These are phyloP conservation scores for Termitomyces heimii DNA, from an alignment of 768 basidiomycete species.

Conservation along the genomic window DNA sequence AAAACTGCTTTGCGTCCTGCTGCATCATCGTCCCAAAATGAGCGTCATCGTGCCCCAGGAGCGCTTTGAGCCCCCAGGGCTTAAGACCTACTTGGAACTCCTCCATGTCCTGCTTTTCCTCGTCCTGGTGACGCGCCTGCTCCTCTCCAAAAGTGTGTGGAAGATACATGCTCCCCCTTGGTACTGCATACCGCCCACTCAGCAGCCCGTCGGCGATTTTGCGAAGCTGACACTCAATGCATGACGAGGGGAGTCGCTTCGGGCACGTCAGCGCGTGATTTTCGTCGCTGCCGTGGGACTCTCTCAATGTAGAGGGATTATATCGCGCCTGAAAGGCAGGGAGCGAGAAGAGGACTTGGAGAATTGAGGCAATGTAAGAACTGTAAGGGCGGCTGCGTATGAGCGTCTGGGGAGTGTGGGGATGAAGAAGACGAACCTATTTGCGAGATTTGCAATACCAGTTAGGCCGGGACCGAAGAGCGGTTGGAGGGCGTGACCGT, in stretches of 20 bases:
- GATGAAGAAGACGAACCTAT: slow-evolving; percentile 39
- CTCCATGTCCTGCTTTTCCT: slow-evolving; percentile 28
- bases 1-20: slow-evolving; percentile 89
- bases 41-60: slow-evolving; percentile 79
- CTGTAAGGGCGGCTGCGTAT: slow-evolving; percentile 28
- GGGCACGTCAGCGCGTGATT: slow-evolving; percentile 58
- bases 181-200: slow-evolving; percentile 83
- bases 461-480: slow-evolving; percentile 87
- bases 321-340: slow-evolving; percentile 74
- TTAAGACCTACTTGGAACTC: slow-evolving; percentile 82
- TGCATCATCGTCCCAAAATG: slow-evolving; percentile 97
- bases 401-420: background rate
- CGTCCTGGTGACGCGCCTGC: slow-evolving; percentile 20
- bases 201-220: slow-evolving; percentile 91
- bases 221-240: slow-evolving; percentile 90
- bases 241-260: slow-evolving; percentile 67
- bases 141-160: background rate
- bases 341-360: slow-evolving; percentile 84
- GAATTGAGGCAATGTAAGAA: slow-evolving; percentile 95
- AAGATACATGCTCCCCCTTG: slow-evolving; percentile 26
- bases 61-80: slow-evolving; percentile 78
- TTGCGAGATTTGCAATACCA: slow-evolving; percentile 88
- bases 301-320: slow-evolving; percentile 13
- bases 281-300: background rate
- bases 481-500: slow-evolving; percentile 83